Evolutionary conservation across 768 basidiomycete species (phyloP).

Genomic region (Russula foetens): DNA sequence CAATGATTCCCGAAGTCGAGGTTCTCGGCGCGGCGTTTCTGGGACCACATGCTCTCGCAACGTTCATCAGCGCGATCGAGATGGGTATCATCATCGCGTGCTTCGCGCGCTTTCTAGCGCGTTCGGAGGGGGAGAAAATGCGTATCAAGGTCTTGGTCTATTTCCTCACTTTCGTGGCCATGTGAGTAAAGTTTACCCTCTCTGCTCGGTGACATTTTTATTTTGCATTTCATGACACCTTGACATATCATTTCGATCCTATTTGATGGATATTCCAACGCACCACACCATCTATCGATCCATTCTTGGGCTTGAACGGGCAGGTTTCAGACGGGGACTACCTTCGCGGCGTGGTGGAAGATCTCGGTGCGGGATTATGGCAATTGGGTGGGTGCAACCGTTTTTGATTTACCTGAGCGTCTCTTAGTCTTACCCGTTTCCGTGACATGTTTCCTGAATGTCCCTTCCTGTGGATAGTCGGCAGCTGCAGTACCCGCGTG

Average conservation of each 20-base stretch:
- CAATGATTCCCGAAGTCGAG: neutral
- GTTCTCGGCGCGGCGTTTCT: slow-evolving; percentile 12
- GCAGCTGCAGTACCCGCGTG: neutral
- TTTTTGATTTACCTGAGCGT: no score
- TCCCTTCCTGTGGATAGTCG: neutral
- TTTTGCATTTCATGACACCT: no score
- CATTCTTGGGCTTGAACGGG: no score
- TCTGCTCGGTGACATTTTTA: neutral
- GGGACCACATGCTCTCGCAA: slow-evolving; percentile 19
- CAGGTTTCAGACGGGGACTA: slow-evolving; percentile 22
- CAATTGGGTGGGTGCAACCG: slow-evolving; percentile 20
- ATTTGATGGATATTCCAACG: no score
- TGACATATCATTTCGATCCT: no score
- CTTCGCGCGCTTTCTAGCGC: slow-evolving; percentile 22
- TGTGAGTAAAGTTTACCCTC: slow-evolving; percentile 16
- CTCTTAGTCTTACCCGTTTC: no score
- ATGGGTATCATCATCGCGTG: slow-evolving; percentile 24
- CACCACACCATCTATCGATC: no score
- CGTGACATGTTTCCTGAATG: neutral
- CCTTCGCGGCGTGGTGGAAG: slow-evolving; percentile 21
- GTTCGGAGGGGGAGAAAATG: slow-evolving; percentile 15
- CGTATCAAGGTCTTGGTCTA: slow-evolving; percentile 21
- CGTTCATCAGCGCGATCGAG: slow-evolving; percentile 22
- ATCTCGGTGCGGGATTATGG: slow-evolving; percentile 23
- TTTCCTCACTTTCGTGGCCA: slow-evolving; percentile 21